Conservation (phyloP, 305 asterid species). For the Salvia sclarea region DNA sequence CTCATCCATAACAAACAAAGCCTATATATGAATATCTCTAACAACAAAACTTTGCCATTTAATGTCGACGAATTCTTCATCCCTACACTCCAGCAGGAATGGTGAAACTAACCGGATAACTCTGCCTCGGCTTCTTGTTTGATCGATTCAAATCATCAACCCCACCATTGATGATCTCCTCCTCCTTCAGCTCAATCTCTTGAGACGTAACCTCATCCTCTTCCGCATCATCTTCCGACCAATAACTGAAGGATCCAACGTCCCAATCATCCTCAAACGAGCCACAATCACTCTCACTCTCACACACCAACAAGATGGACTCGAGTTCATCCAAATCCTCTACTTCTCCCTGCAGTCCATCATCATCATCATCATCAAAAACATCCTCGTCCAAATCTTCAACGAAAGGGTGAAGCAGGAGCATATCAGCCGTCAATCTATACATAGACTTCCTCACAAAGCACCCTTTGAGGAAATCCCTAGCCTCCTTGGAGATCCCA, state of each 20-base stretch:
- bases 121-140: constrained; percentile 36
- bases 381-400: constrained; percentile 45
- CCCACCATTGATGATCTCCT: constrained; percentile 12
- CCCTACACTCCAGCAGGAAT: constrained; percentile 61
- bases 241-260: constrained; percentile 36
- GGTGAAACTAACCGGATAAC: constrained; percentile 52
- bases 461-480: constrained; percentile 72
- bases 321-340: constrained; percentile 55
- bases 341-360: constrained; percentile 37
- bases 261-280: constrained; percentile 42
- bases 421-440: constrained; percentile 80
- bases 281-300: constrained; percentile 43
- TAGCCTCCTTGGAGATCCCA: constrained; percentile 60
- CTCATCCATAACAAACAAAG: constrained; percentile 21
- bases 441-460: constrained; percentile 68
- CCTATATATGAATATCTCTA: constrained; percentile 24
- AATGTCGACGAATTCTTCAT: constrained; percentile 28
- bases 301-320: constrained; percentile 49
- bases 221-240: constrained; percentile 51
- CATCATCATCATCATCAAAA: constrained; percentile 35
- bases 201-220: constrained; percentile 44
- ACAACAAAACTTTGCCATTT: constrained; percentile 43
- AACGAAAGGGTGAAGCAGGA: constrained; percentile 64
- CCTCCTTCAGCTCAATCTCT: constrained; percentile 37
- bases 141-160: constrained; percentile 42